Evolutionary conservation across 257 asterid species (phyloP).

Genomic region (Fraxinus pennsylvanica): DNA sequence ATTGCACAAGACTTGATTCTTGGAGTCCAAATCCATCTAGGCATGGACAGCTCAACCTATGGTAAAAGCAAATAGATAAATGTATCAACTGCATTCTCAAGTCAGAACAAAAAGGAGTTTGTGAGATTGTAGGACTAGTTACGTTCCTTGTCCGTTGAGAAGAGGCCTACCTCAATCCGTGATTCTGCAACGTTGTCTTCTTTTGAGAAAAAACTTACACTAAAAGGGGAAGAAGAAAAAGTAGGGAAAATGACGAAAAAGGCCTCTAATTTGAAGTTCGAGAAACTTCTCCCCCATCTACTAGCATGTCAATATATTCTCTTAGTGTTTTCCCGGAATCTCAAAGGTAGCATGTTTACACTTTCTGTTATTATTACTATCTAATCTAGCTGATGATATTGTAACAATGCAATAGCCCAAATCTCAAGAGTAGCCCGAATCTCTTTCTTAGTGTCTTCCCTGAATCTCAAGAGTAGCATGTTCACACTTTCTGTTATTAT

Average conservation of each 20-base stretch:
- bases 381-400: constrained; percentile 18
- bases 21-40: constrained; percentile 57
- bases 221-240: not conserved
- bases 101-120: constrained; percentile 35
- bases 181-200: constrained; percentile 42
- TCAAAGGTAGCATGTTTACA: not conserved
- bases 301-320: not conserved
- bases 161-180: constrained; percentile 63
- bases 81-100: constrained; percentile 43
- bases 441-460: not conserved
- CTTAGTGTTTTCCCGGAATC: not conserved
- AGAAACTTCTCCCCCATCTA: not conserved
- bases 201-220: constrained; percentile 28
- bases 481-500: not conserved
- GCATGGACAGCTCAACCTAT: constrained; percentile 61
- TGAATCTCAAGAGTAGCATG: not conserved
- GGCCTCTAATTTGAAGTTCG: not conserved
- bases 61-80: constrained; percentile 51
- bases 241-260: constrained; percentile 13
- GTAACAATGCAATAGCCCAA: not conserved
- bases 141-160: constrained; percentile 45
- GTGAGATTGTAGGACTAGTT: constrained; percentile 42
- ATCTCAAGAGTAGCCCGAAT: not conserved
- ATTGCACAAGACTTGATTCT: constrained; percentile 41
- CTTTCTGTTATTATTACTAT: not conserved